Percentiles rank a stretch among this genome's conserved stretches.
phyloP scores from a whole-genome alignment of 2,329 filamentous ascomycete species.

The Penicillium decumbens region DNA sequence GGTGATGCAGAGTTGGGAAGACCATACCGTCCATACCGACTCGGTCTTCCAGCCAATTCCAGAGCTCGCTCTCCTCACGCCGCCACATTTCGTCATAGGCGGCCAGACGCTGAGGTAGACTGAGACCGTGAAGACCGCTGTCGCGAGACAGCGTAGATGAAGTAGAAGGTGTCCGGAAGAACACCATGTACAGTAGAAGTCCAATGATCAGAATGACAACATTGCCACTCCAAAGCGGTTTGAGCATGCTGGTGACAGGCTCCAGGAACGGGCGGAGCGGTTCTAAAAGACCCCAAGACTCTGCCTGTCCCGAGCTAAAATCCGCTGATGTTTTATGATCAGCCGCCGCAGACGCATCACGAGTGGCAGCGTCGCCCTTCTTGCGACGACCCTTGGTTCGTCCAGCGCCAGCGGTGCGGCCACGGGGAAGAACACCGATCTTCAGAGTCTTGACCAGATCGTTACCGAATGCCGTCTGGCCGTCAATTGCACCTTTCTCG shows the following conservation, averaged over 20 bases:
- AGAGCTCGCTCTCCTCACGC: conserved; percentile 78
- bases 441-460: conserved; percentile 72
- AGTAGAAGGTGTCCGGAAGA: conserved; percentile 54
- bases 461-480: conserved; percentile 76
- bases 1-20: conserved; percentile 32
- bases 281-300: conserved; percentile 76
- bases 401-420: conserved; percentile 47
- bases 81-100: conserved; percentile 94
- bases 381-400: conserved; percentile 59
- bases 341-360: conserved; percentile 39
- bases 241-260: conserved; percentile 64
- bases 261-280: conserved; percentile 66
- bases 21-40: conserved; percentile 62
- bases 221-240: conserved; percentile 69
- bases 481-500: conserved; percentile 90
- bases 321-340: conserved; percentile 43
- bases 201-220: conserved; percentile 71
- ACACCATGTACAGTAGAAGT: conserved; percentile 67
- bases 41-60: conserved; percentile 89
- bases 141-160: conserved; percentile 35
- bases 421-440: conserved; percentile 64
- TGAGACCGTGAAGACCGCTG: conserved; percentile 38
- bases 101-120: conserved; percentile 62
- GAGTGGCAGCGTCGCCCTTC: conserved; percentile 47
- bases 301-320: conserved; percentile 37